A percentile compares a stretch with the other conserved stretches of the same genome.
These are phyloP conservation scores for Candida ascalaphidarum DNA, from an alignment of 805 yeast species.

Conservation along the genomic window DNA sequence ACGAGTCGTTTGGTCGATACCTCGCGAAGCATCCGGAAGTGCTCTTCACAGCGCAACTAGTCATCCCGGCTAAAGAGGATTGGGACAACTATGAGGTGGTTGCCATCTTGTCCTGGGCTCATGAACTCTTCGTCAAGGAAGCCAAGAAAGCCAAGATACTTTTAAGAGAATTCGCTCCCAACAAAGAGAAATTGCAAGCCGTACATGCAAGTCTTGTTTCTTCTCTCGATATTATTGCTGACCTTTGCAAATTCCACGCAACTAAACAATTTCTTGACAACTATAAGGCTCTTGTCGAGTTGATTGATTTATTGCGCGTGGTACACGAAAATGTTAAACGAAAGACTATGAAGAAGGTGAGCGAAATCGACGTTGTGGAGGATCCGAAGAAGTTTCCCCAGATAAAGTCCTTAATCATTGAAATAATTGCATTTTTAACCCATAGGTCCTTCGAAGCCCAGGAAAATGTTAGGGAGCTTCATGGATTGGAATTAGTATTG, in stretches of 20 bases:
- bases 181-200: conserved; percentile 2
- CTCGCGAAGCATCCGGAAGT: conserved; percentile 1
- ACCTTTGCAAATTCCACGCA: conserved; percentile 30
- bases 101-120: conserved; percentile 34
- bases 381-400: conserved; percentile 41
- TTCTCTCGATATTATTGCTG: conserved; percentile 33
- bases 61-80: conserved; percentile 28
- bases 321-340: conserved; percentile 31
- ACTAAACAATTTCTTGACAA: conserved; percentile 33
- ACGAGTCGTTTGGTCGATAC: conserved; percentile 24
- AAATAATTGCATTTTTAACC: conserved; percentile 52
- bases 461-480: conserved; percentile 53
- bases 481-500: conserved; percentile 64
- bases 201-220: conserved; percentile 12
- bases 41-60: conserved; percentile 15
- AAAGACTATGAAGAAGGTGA: conserved; percentile 1
- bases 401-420: conserved; percentile 58
- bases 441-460: conserved; percentile 49
- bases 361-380: conserved; percentile 2
- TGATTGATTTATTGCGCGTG: conserved; percentile 28
- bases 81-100: conserved; percentile 33
- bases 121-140: conserved; percentile 17
- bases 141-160: conserved; percentile 6
- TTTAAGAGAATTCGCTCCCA: conserved; percentile 2
- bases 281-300: conserved; percentile 24